These are phyloP conservation scores for Astrocystis sublimbata DNA, from an alignment of 495 filamentous ascomycete genomes.

Conservation along the genomic window DNA sequence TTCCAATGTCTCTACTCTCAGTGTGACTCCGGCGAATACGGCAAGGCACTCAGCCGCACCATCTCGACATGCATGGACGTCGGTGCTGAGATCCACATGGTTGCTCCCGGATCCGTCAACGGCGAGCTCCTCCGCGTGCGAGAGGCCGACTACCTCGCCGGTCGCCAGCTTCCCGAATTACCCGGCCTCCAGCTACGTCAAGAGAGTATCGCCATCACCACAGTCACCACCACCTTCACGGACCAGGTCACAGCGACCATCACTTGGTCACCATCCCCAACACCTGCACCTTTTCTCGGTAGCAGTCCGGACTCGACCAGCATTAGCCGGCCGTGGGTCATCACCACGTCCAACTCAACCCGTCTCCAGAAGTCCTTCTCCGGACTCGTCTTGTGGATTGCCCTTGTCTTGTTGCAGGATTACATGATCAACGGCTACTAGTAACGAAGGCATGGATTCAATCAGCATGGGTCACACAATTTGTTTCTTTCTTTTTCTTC, in stretches of 20 bases:
- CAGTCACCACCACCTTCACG: slow-evolving; percentile 27
- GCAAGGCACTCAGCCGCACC: slow-evolving; percentile 28
- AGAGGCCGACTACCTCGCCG: slow-evolving; percentile 38
- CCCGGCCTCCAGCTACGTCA: slow-evolving; percentile 31
- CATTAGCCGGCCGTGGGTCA: slow-evolving; percentile 28
- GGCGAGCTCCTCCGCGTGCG: slow-evolving; percentile 33
- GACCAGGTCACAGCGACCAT: slow-evolving; percentile 24
- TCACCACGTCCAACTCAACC: slow-evolving; percentile 22
- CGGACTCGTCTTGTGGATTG: slow-evolving; percentile 31
- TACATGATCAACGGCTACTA: slow-evolving; percentile 29
- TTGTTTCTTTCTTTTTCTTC: not conserved
- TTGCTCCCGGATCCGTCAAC: slow-evolving; percentile 27
- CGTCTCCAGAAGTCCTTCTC: slow-evolving; percentile 24
- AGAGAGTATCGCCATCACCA: slow-evolving; percentile 22
- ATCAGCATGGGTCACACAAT: slow-evolving; percentile 16
- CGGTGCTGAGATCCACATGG: slow-evolving; percentile 35
- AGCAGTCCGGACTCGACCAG: slow-evolving; percentile 22
- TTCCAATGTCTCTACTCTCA: slow-evolving; percentile 36
- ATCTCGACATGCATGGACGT: slow-evolving; percentile 30
- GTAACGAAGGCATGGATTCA: slow-evolving; percentile 20
- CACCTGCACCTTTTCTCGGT: slow-evolving; percentile 19
- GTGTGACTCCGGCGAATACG: slow-evolving; percentile 30
- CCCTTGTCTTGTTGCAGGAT: slow-evolving; percentile 27
- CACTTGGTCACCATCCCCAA: slow-evolving; percentile 14
- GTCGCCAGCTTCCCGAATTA: slow-evolving; percentile 28